Conservation (phyloP, 176 grass and related monocot genomes). For the Oryza longistaminata region DNA sequence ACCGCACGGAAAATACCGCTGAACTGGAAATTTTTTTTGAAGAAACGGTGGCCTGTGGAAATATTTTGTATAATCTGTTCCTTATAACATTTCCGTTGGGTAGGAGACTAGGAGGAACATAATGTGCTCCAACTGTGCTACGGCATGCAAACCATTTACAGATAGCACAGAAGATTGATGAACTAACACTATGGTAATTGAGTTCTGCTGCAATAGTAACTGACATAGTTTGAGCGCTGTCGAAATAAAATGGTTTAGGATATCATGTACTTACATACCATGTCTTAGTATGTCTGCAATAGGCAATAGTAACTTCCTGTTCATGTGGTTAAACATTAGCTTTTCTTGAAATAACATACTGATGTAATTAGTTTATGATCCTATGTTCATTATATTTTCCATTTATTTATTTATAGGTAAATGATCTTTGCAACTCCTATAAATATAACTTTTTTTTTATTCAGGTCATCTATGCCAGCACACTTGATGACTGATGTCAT, state of each 20-base stretch:
- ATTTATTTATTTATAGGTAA: not conserved
- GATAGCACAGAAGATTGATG: not conserved
- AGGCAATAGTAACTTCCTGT: slow-evolving; percentile 5
- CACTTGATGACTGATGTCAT: slow-evolving; percentile 32
- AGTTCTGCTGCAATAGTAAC: not conserved
- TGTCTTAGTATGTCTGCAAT: not conserved
- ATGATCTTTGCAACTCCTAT: slow-evolving; percentile 3
- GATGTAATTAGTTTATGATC: not conserved
- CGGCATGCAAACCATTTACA: not conserved
- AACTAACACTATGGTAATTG: not conserved
- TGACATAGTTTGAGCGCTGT: not conserved
- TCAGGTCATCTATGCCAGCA: slow-evolving; percentile 40
- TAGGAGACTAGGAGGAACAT: not conserved
- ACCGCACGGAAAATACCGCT: not conserved
- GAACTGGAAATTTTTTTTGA: not conserved
- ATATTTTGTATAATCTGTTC: too few relatives aligned
- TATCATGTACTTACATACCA: not conserved
- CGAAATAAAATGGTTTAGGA: not conserved
- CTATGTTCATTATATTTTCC: not conserved
- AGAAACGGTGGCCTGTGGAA: not conserved
- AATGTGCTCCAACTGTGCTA: not conserved
- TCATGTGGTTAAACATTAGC: not conserved
- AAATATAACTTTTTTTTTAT: slow-evolving; percentile 12
- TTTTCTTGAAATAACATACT: not conserved
- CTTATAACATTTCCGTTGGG: not conserved